Evolutionary conservation across 2,329 filamentous ascomycete genomes (phyloP).

Genomic region (Colletotrichum sp.): DNA sequence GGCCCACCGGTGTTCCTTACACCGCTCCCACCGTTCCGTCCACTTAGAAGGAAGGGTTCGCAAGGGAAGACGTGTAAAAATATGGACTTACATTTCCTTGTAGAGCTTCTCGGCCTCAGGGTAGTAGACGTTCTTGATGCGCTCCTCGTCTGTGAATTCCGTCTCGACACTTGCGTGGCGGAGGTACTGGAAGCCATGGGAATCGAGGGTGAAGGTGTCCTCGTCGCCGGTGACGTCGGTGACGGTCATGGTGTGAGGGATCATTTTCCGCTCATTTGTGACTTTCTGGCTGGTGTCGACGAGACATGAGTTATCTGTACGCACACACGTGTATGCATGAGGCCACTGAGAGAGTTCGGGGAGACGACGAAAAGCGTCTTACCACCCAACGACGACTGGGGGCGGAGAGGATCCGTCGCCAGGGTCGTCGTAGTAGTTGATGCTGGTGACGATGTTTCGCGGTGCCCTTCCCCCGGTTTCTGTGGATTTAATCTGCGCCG

Average conservation of each 20-base stretch:
- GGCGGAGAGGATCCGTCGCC: conserved; percentile 22
- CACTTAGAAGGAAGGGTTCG: background rate
- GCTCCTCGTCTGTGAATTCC: conserved; percentile 57
- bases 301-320: background rate
- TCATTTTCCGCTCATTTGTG: conserved; percentile 73
- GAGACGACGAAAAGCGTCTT: conserved; percentile 11
- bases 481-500: background rate
- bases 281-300: conserved; percentile 45
- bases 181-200: conserved; percentile 58
- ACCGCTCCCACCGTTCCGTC: background rate
- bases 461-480: background rate
- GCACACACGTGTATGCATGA: background rate
- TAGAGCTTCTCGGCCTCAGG: conserved; percentile 22
- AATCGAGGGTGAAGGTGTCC: conserved; percentile 65
- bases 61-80: background rate
- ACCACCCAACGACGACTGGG: conserved; percentile 24
- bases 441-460: conserved; percentile 15
- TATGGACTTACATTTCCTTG: conserved; percentile 22
- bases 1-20: conserved; percentile 13
- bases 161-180: conserved; percentile 61
- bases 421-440: conserved; percentile 25
- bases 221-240: conserved; percentile 68
- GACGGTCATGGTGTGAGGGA: conserved; percentile 55
- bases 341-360: background rate
- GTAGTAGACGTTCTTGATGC: conserved; percentile 46